A percentile compares a stretch with the other conserved stretches of the same genome.
These are phyloP conservation scores for Plenodomus tracheiphilus DNA, from an alignment of 2,329 filamentous ascomycete genomes.

Conservation along the genomic window DNA sequence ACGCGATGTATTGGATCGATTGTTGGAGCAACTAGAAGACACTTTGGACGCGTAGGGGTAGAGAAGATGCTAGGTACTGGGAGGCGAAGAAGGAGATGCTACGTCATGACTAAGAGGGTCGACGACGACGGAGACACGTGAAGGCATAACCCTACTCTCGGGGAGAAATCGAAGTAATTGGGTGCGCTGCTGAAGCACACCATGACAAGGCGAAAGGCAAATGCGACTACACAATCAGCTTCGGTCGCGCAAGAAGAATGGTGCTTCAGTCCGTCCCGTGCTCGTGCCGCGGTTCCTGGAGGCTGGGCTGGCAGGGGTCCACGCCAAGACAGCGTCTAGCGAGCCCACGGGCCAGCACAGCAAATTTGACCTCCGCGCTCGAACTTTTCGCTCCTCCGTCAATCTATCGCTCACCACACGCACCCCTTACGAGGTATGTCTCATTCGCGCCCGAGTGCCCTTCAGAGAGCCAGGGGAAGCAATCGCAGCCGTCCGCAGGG, in stretches of 20 bases:
- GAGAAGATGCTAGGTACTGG: slow-evolving; percentile 29
- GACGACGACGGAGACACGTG: slow-evolving; percentile 29
- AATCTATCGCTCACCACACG: slow-evolving; percentile 27
- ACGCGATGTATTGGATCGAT: not conserved
- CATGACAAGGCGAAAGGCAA: not conserved
- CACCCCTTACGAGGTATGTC: slow-evolving; percentile 45
- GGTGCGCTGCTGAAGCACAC: not conserved
- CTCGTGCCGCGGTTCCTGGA: not conserved
- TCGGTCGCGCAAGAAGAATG: not conserved
- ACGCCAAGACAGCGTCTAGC: slow-evolving; percentile 21
- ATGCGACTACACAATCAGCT: not conserved
- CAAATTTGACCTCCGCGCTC: slow-evolving; percentile 24
- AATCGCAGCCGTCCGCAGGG: slow-evolving; percentile 42
- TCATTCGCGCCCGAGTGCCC: slow-evolving; percentile 46
- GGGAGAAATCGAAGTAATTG: too few relatives aligned
- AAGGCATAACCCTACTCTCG: slow-evolving; percentile 1
- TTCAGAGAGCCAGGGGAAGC: slow-evolving; percentile 56
- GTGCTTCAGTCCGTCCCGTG: slow-evolving; percentile 7
- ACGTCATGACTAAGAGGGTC: slow-evolving; percentile 41
- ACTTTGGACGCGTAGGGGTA: slow-evolving; percentile 13
- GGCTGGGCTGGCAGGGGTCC: slow-evolving; percentile 7
- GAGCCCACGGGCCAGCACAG: slow-evolving; percentile 23
- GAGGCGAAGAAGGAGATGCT: slow-evolving; percentile 22
- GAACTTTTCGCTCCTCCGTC: slow-evolving; percentile 28
- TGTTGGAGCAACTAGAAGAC: slow-evolving; percentile 1